phyloP scores from a whole-genome alignment of 768 basidiomycete species.

The Candolleomyces eurysporus region DNA sequence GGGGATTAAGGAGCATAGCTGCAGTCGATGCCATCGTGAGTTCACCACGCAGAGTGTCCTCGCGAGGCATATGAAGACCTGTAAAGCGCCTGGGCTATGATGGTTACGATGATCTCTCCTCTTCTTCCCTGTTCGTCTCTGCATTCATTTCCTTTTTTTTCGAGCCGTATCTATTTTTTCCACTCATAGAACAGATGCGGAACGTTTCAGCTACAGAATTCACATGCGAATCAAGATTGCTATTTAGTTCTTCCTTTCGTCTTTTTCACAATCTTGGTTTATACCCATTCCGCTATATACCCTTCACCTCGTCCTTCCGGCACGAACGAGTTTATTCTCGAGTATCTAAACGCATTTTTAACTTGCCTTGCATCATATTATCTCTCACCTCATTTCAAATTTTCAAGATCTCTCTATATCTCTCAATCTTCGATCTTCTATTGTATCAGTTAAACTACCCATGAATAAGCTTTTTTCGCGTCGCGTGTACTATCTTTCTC shows the following conservation, averaged over 20 bases:
- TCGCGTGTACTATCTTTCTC: too few relatives aligned
- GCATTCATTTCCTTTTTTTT: background rate
- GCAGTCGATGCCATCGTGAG: background rate
- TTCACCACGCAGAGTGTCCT: conserved; percentile 7
- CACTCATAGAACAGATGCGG: too few relatives aligned
- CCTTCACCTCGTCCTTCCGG: background rate
- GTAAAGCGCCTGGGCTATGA: background rate
- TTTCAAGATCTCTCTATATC: too few relatives aligned
- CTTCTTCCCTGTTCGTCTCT: background rate
- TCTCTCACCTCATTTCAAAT: too few relatives aligned
- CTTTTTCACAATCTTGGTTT: background rate
- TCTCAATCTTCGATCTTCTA: too few relatives aligned
- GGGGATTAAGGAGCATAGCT: conserved; percentile 1
- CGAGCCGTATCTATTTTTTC: too few relatives aligned
- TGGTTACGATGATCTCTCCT: background rate
- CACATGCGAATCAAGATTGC: background rate
- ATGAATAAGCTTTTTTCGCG: too few relatives aligned
- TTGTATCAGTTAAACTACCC: too few relatives aligned
- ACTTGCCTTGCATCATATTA: too few relatives aligned
- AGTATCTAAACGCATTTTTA: too few relatives aligned
- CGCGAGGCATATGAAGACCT: conserved; percentile 1
- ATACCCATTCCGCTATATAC: conserved; percentile 13
- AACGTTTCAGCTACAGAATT: too few relatives aligned
- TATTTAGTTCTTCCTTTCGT: background rate
- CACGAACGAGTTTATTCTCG: too few relatives aligned